Evolutionary conservation across 1,284 basidiomycete species (phyloP), one percentile per base, ranked within the genome.

Genomic region (Puccinia brachypodii): DNA sequence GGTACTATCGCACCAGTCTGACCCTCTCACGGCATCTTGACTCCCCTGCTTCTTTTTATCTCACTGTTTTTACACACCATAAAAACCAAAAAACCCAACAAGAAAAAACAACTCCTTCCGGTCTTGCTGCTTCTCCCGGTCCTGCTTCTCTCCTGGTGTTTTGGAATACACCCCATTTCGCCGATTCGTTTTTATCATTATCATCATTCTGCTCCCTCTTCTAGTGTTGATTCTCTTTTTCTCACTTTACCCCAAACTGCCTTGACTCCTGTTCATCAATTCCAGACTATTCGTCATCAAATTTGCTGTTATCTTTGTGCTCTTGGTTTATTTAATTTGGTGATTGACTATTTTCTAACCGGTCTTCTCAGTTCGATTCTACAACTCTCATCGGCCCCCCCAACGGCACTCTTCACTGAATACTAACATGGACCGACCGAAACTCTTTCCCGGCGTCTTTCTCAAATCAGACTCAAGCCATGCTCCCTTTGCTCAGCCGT

Each of bases 401-500:
- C 50, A 53, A 53, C 50, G 50, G 8, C 50, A 28, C 33, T 64
- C 25, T 8, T 64, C 60, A 28, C 3, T n/a, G 14, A 3, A 62
- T 62, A 33, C 31, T 66, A 4, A 13, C 8, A 66, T 42, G 62
- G 40, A 71, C 47, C 40, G 25, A 3, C 68, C 68, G 0, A 47
- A 44, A 71, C n/a, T 47, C 25, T 28, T 71, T 31, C 40, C 28
- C 42, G 19, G 33, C n/a, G 9, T 66, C 36, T 22, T 14, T n/a
- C 47, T 71, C 68, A 50, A 69, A 40, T 69, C 66, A n/a, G 42
- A 42, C 19, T 42, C 40, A 72, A 36, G 33, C 38, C 47, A 72
- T 72, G 19, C 69, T 36, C 69, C 69, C 0, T 72, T 72, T 25
- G 69, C 69, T 16, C 69, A 72, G 36, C 69, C 44, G 16, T 72